Evolutionary conservation across 192 early-diverging fungal species (phyloP).

Genomic region (Podila epigama): DNA sequence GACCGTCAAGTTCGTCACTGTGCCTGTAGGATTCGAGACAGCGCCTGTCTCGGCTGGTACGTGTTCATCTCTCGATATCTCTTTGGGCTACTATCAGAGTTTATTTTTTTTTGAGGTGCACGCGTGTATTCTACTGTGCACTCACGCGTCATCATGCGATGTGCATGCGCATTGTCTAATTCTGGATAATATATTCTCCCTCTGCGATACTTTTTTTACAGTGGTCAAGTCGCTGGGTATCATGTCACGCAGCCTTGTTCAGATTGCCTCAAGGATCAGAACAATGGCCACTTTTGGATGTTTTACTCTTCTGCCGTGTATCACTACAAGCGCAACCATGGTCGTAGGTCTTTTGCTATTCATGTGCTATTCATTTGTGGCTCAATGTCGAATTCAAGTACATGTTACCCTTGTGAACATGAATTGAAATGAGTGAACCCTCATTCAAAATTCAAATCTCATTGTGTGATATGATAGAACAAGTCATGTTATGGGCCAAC

Average conservation of each 20-base stretch:
- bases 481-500: constrained; percentile 42
- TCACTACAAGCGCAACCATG: constrained; percentile 36
- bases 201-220: too few relatives aligned
- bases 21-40: constrained; percentile 41
- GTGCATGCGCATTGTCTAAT: too few relatives aligned
- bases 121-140: too few relatives aligned
- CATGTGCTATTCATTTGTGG: too few relatives aligned
- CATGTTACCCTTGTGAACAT: too few relatives aligned
- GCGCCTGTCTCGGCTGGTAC: constrained; percentile 45
- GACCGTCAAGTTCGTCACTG: constrained; percentile 46
- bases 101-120: too few relatives aligned
- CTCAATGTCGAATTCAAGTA: too few relatives aligned
- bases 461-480: constrained; percentile 8
- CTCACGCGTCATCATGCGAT: too few relatives aligned
- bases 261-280: constrained; percentile 38
- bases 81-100: too few relatives aligned
- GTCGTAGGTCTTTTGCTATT: constrained; percentile 11
- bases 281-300: constrained; percentile 51
- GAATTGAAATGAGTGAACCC: too few relatives aligned
- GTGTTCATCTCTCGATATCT: neutral
- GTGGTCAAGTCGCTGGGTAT: constrained; percentile 44
- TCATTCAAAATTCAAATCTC: too few relatives aligned
- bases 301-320: constrained; percentile 47
- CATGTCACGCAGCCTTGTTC: constrained; percentile 50
- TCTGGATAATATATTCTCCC: too few relatives aligned